Conservation (phyloP, 2,329 filamentous ascomycete genomes). For the Penicillium sp. region DNA sequence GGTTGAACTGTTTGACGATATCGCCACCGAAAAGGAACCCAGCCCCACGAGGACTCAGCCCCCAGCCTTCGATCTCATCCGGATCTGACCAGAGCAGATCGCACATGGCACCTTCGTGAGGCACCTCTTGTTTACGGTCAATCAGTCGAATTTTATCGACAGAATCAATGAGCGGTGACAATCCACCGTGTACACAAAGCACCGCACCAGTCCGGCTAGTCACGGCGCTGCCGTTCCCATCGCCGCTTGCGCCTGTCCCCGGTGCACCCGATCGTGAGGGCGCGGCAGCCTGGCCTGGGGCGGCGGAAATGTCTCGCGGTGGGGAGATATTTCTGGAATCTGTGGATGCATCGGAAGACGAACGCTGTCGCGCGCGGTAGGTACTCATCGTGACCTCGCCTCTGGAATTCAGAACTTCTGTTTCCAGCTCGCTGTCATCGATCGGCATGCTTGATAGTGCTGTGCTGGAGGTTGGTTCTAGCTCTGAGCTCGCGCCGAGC, state of each 20-base stretch:
- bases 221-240: constrained; percentile 53
- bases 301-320: constrained; percentile 44
- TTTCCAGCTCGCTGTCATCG: constrained; percentile 74
- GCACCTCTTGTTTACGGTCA: constrained; percentile 96
- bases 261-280: constrained; percentile 65
- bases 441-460: constrained; percentile 52
- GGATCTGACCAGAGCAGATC: constrained; percentile 97
- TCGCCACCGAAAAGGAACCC: constrained; percentile 94
- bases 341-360: constrained; percentile 34
- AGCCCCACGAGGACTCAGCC: constrained; percentile 85
- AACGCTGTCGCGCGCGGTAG: constrained; percentile 34
- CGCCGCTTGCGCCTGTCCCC: constrained; percentile 73
- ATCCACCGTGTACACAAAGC: constrained; percentile 90
- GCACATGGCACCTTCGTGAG: constrained; percentile 98
- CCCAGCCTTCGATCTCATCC: constrained; percentile 97
- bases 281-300: constrained; percentile 38
- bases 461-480: constrained; percentile 57
- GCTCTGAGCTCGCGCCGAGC: constrained; percentile 71
- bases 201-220: constrained; percentile 71
- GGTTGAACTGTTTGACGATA: constrained; percentile 94
- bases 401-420: constrained; percentile 85
- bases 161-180: constrained; percentile 86
- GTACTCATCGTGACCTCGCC: constrained; percentile 69
- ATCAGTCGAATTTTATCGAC: constrained; percentile 94
- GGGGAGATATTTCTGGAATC: constrained; percentile 41